These are phyloP conservation scores for Scheffersomyces insectosa DNA, from an alignment of 1,139 yeast genomes.

Conservation along the genomic window DNA sequence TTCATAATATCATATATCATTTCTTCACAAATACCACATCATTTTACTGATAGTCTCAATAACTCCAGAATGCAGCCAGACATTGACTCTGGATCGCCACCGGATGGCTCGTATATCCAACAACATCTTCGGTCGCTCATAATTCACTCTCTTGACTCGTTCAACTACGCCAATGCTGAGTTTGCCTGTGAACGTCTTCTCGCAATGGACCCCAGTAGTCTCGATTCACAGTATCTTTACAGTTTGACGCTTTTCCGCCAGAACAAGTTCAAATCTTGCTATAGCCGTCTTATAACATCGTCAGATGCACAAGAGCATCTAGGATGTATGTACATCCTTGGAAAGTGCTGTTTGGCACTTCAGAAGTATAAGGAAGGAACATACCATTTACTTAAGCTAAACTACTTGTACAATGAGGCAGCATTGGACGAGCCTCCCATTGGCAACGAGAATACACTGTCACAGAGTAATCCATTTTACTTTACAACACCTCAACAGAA, in stretches of 20 bases:
- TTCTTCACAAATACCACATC: too few relatives aligned
- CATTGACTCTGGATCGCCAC: neutral
- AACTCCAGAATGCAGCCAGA: neutral
- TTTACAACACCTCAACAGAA: slow-evolving; percentile 26
- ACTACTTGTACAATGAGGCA: slow-evolving; percentile 38
- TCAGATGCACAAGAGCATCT: slow-evolving; percentile 45
- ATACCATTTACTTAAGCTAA: slow-evolving; percentile 45
- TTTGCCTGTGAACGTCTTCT: slow-evolving; percentile 77
- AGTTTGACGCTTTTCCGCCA: slow-evolving; percentile 61
- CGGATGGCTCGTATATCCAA: slow-evolving; percentile 23
- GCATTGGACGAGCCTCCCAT: slow-evolving; percentile 7
- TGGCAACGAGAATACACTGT: slow-evolving; percentile 4
- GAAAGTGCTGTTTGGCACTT: slow-evolving; percentile 60
- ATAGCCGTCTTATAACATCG: slow-evolving; percentile 41
- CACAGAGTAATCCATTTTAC: slow-evolving; percentile 10
- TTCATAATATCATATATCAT: too few relatives aligned
- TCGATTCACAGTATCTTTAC: slow-evolving; percentile 62
- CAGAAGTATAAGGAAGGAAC: slow-evolving; percentile 65
- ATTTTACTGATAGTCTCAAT: too few relatives aligned
- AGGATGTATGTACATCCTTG: slow-evolving; percentile 74
- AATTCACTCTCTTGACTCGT: slow-evolving; percentile 71
- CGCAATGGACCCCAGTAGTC: slow-evolving; percentile 51
- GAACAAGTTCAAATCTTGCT: slow-evolving; percentile 61
- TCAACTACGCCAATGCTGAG: slow-evolving; percentile 69
- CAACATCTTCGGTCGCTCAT: slow-evolving; percentile 57